Base-by-base conservation (phyloP, 352 stramenopile genomes). In the Globisporangium radiosum region DNA sequence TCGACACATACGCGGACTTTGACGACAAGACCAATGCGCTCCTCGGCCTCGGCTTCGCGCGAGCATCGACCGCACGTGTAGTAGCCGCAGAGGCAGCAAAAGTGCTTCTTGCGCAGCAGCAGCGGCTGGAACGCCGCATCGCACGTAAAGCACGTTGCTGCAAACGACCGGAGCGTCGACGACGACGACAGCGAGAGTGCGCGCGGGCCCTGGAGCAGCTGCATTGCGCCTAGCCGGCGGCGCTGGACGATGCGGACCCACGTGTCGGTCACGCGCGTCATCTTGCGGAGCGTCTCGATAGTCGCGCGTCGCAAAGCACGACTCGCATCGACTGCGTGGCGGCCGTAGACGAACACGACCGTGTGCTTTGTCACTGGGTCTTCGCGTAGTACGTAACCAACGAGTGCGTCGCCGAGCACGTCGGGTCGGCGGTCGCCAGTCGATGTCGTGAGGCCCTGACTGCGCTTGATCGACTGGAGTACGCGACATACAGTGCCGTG, bases 1-100 rank as follows among this genome's bases (percentile, higher is more conserved):
- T 74, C 69, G 55, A 56, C 65, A 57, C 74, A 83, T 15, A 83
- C 59, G 25, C 68, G 71, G 4, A 69, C 52, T 7, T 60, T 65
- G 39, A 75, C 62, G 40, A 77, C 68, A 9, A 81, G 45, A 14
- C 74, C 74, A 36, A 83, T 75, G 42, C 68, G 74, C 11, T 66
- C 67, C 54, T 83, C 74, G 5, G 77, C 59, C 50, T 77, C 72
- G 52, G 76, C 66, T 9, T 51, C 50, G 36, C 65, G 66, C 14
- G 74, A 77, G 65, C 74, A 83, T 8, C 63, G 58, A 17, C 63
- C 38, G 47, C 74, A 83, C 7, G 65, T 70, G 37, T 67, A 54
- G 42, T 81, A 65, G 15, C 74, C 64, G 51, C 74, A 83, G n/a
- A 83, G 57, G 43, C 72, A 70, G 61, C 74, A 83, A 0, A 72